Percentiles rank a stretch among this genome's conserved stretches.
These are phyloP conservation scores for Chrysanthemum makinoi DNA, from an alignment of 129 eudicot species.

Conservation along the genomic window DNA sequence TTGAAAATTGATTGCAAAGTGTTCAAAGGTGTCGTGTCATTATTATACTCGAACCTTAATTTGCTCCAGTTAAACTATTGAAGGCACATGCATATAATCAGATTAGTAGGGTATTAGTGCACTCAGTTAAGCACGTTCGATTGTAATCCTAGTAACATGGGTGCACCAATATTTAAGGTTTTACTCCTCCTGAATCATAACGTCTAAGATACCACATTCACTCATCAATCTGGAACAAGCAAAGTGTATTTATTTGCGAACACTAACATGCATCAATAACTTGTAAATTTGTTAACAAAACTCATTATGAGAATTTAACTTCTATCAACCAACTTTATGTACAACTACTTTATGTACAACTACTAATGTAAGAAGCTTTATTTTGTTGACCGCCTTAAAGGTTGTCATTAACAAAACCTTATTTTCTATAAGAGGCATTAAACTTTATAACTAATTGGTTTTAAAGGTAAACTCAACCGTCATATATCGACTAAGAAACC, in stretches of 20 bases:
- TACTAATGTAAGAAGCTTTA: too few relatives aligned
- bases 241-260: background rate
- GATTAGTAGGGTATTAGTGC: background rate
- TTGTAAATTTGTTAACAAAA: too few relatives aligned
- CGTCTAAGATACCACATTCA: background rate
- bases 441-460: too few relatives aligned
- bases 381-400: too few relatives aligned
- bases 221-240: background rate
- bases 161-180: background rate
- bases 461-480: too few relatives aligned
- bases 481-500: too few relatives aligned
- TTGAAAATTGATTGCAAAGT: background rate
- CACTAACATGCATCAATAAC: too few relatives aligned
- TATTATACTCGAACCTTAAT: slow-evolving; percentile 5
- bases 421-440: too few relatives aligned
- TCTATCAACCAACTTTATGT: too few relatives aligned
- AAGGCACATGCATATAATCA: slow-evolving; percentile 20
- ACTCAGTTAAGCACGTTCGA: background rate
- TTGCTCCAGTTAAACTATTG: slow-evolving; percentile 13
- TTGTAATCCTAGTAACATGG: slow-evolving; percentile 22
- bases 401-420: too few relatives aligned
- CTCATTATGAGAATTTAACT: too few relatives aligned
- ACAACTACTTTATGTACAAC: too few relatives aligned
- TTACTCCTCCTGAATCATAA: background rate
- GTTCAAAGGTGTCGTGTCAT: slow-evolving; percentile 21